A percentile compares a stretch with the other conserved stretches of the same genome.
These are phyloP conservation scores for Omphalotus guepiniiformis DNA, from an alignment of 768 basidiomycete species.

Conservation along the genomic window DNA sequence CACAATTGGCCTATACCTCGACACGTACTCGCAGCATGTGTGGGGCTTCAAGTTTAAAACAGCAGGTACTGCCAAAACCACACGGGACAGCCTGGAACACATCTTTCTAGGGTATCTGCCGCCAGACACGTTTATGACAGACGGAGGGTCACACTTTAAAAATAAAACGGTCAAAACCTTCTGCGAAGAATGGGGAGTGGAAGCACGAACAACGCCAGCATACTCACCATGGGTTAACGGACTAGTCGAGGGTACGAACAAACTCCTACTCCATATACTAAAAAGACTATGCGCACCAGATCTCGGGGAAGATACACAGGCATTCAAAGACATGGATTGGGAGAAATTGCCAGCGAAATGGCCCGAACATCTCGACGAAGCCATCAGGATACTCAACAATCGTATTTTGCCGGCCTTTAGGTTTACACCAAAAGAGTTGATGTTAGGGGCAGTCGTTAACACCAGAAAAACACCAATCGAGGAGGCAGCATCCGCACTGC, in stretches of 20 bases:
- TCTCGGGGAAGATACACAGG: constrained; percentile 1
- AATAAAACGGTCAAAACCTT: constrained; percentile 23
- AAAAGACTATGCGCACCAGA: constrained; percentile 25
- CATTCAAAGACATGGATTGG: background rate
- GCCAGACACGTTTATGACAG: constrained; percentile 21
- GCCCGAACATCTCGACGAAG: background rate
- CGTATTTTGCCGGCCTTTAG: background rate
- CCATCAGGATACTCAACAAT: background rate
- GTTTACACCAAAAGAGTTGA: background rate
- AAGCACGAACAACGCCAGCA: constrained; percentile 19
- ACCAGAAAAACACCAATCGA: background rate
- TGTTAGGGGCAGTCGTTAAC: background rate
- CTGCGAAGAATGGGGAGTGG: constrained; percentile 19
- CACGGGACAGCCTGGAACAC: background rate
- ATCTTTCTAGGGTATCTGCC: constrained; percentile 21
- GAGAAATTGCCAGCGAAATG: background rate
- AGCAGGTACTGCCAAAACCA: constrained; percentile 20
- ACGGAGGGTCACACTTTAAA: constrained; percentile 25
- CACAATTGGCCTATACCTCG: constrained; percentile 23
- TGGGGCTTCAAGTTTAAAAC: constrained; percentile 27
- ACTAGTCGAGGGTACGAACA: constrained; percentile 29
- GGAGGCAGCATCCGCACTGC: background rate
- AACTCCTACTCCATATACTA: constrained; percentile 22
- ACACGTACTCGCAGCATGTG: constrained; percentile 25
- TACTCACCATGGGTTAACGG: constrained; percentile 41